Conservation (phyloP, 83 land plant genomes). For the Isoetes engelmannii region DNA sequence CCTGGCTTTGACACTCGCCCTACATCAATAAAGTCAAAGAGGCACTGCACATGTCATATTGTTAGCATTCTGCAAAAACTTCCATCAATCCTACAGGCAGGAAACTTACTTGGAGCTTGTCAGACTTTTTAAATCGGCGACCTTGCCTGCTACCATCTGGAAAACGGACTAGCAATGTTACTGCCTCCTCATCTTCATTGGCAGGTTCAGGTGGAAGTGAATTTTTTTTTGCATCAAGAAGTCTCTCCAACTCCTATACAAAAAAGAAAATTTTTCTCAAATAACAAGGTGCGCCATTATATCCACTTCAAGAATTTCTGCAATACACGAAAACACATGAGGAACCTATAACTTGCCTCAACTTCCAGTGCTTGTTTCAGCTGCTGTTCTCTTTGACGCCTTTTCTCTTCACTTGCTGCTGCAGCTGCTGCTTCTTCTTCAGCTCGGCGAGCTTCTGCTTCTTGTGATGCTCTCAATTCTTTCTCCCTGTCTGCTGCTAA, state of each 20-base stretch:
- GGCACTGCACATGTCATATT: slow-evolving; percentile 59
- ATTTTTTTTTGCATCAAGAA: slow-evolving; percentile 57
- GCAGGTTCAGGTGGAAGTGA: slow-evolving; percentile 74
- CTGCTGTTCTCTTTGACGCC: slow-evolving; percentile 47
- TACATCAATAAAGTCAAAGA: slow-evolving; percentile 74
- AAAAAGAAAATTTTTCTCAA: no score
- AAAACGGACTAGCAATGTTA: slow-evolving; percentile 73
- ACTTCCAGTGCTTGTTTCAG: slow-evolving; percentile 46
- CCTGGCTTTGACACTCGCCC: slow-evolving; percentile 65
- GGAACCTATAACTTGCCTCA: no score
- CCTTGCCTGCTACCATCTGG: slow-evolving; percentile 81
- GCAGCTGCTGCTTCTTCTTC: slow-evolving; percentile 47
- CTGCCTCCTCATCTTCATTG: slow-evolving; percentile 64
- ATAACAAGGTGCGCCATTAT: no score
- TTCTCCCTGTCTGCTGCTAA: slow-evolving; percentile 84
- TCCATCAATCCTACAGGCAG: no score
- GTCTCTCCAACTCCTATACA: slow-evolving; percentile 69
- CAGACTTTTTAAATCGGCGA: slow-evolving; percentile 71
- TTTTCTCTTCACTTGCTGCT: slow-evolving; percentile 52
- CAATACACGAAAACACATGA: no score
- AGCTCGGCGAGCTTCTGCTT: slow-evolving; percentile 45
- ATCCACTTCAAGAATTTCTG: no score
- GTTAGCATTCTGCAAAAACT: no score
- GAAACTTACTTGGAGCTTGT: slow-evolving; percentile 85
- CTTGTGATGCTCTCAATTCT: slow-evolving; percentile 52